Evolutionary conservation across 148 eudicot species (phyloP).

Genomic region (Euryodendron excelsum): DNA sequence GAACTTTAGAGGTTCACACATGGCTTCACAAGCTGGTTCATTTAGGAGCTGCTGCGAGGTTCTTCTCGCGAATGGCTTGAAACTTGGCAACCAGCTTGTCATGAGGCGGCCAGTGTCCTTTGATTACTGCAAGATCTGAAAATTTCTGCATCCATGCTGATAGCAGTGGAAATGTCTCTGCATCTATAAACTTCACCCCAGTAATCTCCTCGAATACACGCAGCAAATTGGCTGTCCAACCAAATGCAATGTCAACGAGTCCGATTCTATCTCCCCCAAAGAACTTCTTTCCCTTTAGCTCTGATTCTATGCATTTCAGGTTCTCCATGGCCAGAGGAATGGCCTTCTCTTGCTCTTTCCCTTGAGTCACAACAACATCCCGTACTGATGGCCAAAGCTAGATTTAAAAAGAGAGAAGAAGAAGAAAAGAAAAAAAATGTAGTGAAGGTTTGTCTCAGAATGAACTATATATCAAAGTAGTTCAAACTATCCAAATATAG

Average conservation of each 20-base stretch:
- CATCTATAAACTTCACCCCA: slow-evolving; percentile 19
- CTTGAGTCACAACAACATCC: slow-evolving; percentile 11
- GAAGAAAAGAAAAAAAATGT: too few species aligned
- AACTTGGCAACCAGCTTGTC: slow-evolving; percentile 26
- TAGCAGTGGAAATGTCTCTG: slow-evolving; percentile 23
- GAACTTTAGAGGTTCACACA: too few species aligned
- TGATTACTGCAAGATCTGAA: slow-evolving; percentile 23
- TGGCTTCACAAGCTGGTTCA: background rate
- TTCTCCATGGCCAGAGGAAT: slow-evolving; percentile 12
- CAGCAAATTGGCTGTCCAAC: slow-evolving; percentile 31
- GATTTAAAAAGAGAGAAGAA: background rate
- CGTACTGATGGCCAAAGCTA: slow-evolving; percentile 21
- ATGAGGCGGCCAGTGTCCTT: slow-evolving; percentile 29
- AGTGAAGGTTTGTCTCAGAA: too few species aligned
- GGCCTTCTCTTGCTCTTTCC: slow-evolving; percentile 22
- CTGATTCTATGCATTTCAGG: slow-evolving; percentile 25
- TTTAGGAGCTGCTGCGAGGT: slow-evolving; percentile 10
- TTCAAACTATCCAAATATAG: too few species aligned
- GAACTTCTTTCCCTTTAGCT: slow-evolving; percentile 26
- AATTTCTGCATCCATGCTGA: slow-evolving; percentile 28
- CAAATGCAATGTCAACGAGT: slow-evolving; percentile 30
- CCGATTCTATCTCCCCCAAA: slow-evolving; percentile 33
- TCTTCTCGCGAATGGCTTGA: slow-evolving; percentile 21
- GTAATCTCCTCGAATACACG: slow-evolving; percentile 20
- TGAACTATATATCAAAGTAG: too few species aligned